Evolutionary conservation across 495 filamentous ascomycete genomes (phyloP), one percentile per base, ranked within the genome.

Genomic region (Hyaloscypha variabilis): DNA sequence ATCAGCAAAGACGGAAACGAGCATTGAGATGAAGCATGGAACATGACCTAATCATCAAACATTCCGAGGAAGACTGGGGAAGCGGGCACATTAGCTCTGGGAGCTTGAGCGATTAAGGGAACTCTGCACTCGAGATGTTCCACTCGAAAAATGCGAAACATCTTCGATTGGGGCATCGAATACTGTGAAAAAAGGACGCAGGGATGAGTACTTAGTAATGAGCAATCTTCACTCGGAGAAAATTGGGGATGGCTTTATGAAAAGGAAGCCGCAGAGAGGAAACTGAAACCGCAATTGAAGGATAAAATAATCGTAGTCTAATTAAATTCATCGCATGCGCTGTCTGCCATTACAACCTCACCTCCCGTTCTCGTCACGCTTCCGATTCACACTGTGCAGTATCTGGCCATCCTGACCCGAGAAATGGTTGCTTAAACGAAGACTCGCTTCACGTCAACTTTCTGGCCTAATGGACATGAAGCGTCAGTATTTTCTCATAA

Each of bases 381-480:
- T 53, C 6, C 51, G 10, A 24, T 54, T 19, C 49, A 8, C 2
- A 26, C 51, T 6, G 25, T 28, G 19, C n/a, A 6, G 26, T 28
- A n/a, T 54, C 8, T 25, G 21, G 21, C n/a, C 23, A 5, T 6
- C 25, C 6, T 54, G 19, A 10, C 0, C 14, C 8, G 25, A 2
- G 2, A 1, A 1, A 25, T 28, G 6, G 6, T 14, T 36, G 25
- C 30, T 60, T 51, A 70, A 26, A 62, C 58, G 52, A 68, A 68
- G 6, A 63, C 62, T 62, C 69, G 62, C 49, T 29, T 73, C 62
- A 87, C 79, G 28, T 74, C 69, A 2, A 85, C 84, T 28, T 77
- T 67, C 60, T 77, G 73, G 70, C 85, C 39, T 46, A 46, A 46
- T 4, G 17, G 4, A 46, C 11, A 17, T 3, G 39, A 46, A 4